Conservation (phyloP, 352 stramenopile species). For the Elongisporangium prolatum region DNA sequence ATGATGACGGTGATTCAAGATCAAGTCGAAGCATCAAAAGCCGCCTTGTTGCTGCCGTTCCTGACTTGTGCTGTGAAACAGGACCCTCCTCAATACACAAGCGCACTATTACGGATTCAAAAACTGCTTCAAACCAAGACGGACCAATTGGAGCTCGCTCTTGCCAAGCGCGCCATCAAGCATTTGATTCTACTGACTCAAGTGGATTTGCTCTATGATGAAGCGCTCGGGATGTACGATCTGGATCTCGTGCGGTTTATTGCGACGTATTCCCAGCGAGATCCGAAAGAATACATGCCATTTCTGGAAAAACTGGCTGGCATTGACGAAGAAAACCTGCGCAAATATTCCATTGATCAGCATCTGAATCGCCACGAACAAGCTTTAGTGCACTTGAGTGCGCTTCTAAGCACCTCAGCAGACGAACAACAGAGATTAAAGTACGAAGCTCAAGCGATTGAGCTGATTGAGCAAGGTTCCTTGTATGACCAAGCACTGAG, state of each 20-base stretch:
- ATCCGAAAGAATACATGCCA: conserved; percentile 68
- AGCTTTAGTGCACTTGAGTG: conserved; percentile 43
- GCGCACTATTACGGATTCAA: conserved; percentile 36
- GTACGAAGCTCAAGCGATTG: conserved; percentile 27
- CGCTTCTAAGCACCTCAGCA: conserved; percentile 13
- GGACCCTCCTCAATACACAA: conserved; percentile 39
- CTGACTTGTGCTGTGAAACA: conserved; percentile 68
- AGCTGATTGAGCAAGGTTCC: conserved; percentile 34
- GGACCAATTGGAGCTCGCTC: conserved; percentile 1
- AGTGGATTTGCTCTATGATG: conserved; percentile 61
- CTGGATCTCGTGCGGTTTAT: conserved; percentile 55
- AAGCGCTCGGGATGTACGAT: conserved; percentile 67
- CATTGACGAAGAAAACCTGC: conserved; percentile 25
- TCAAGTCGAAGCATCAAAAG: conserved; percentile 4
- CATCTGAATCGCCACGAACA: conserved; percentile 35
- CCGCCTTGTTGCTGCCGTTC: conserved; percentile 53
- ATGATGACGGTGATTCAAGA: conserved; percentile 31
- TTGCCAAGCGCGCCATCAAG: conserved; percentile 56
- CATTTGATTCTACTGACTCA: conserved; percentile 67
- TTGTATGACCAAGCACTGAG: conserved; percentile 49
- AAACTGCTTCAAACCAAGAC: conserved; percentile 13
- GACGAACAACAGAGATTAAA: conserved; percentile 7
- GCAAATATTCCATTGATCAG: conserved; percentile 61
- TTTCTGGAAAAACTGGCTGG: conserved; percentile 48
- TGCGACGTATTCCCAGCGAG: conserved; percentile 54